These are phyloP conservation scores for Conoideocrella luteorostrata DNA, from an alignment of 2,329 filamentous ascomycete species.

Conservation along the genomic window DNA sequence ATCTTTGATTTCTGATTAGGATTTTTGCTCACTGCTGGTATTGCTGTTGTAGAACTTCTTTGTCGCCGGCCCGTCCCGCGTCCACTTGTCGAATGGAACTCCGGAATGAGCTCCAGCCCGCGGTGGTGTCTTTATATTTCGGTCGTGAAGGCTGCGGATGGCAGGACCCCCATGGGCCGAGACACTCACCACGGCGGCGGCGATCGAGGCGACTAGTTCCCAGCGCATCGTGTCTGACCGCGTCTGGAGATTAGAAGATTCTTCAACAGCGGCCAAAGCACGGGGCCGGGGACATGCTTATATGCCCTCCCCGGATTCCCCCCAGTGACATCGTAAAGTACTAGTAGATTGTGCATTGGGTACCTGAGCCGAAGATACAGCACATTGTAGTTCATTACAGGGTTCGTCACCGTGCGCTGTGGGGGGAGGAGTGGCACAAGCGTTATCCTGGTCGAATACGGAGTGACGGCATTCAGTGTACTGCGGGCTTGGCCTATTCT, in stretches of 20 bases:
- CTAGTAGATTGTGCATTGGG: too few species aligned
- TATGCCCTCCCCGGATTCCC: too few species aligned
- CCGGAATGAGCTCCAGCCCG: background rate
- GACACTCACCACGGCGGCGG: background rate
- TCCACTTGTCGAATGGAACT: slow-evolving; percentile 5
- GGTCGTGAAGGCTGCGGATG: background rate
- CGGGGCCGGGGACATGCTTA: background rate
- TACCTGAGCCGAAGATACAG: too few species aligned
- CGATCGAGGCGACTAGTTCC: background rate
- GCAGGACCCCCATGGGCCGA: background rate
- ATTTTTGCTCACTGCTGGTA: slow-evolving; percentile 6
- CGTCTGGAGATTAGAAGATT: background rate
- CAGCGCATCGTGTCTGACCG: slow-evolving; percentile 6
- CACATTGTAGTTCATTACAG: too few species aligned
- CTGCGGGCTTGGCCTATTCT: too few species aligned
- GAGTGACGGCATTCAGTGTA: too few species aligned
- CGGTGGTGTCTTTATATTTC: background rate
- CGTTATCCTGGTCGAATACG: too few species aligned
- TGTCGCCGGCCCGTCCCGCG: slow-evolving; percentile 3
- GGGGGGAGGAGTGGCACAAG: too few species aligned
- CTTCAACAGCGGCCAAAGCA: background rate
- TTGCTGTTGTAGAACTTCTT: slow-evolving; percentile 8
- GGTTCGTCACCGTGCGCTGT: too few species aligned
- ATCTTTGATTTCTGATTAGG: background rate
- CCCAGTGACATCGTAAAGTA: too few species aligned